Evolutionary conservation across 495 filamentous ascomycete genomes (phyloP), one percentile per base, ranked within the genome.

Genomic region (Hypoxylon crocopeplum): DNA sequence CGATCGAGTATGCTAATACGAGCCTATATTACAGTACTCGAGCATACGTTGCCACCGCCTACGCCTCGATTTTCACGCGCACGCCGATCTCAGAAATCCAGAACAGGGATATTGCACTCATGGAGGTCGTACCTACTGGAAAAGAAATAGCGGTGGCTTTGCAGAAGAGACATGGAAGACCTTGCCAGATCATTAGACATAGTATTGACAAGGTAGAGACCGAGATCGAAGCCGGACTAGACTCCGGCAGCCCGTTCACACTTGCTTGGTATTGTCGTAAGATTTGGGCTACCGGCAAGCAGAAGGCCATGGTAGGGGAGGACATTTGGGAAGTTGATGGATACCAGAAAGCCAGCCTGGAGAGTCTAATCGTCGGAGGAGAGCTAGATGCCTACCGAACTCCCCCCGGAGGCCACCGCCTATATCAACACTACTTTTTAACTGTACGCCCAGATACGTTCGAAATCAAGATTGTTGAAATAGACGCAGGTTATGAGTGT

Each of bases 261-360:
- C 21, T 67, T 7, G 36, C 54, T 8, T 64, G 64, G 55, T 48
- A 47, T 27, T 67, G 64, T 8, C 59, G 64, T 11, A 66, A 56
- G 16, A 16, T 53, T 2, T 69, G 66, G 66, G 66, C 53, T 0
- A 41, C 39, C 15, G 66, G 66, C 13, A 42, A 37, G 0, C 3
- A 59, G 11, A 39, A 53, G 15, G 50, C 48, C 10, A 37, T 44
- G 8, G 24, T 66, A 3, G 41, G 49, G 13, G 22, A 48, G 2
- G 64, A 69, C n/a, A 55, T 69, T 13, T 66, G 66, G 66, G 66
- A 69, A 6, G 58, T 69, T 2, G 40, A 66, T 11, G 58, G 62
- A 3, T 66, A 66, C 13, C 25, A 53, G 29, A 69, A 69, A 41
- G 46, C 45, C 7, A 66, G 20, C 2, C 48, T 69, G 0, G 51